Percentiles rank a stretch among this genome's conserved stretches.
Evolutionary conservation across 2,329 filamentous ascomycete genomes (phyloP).

Genomic region (Aspergillus sp.): DNA sequence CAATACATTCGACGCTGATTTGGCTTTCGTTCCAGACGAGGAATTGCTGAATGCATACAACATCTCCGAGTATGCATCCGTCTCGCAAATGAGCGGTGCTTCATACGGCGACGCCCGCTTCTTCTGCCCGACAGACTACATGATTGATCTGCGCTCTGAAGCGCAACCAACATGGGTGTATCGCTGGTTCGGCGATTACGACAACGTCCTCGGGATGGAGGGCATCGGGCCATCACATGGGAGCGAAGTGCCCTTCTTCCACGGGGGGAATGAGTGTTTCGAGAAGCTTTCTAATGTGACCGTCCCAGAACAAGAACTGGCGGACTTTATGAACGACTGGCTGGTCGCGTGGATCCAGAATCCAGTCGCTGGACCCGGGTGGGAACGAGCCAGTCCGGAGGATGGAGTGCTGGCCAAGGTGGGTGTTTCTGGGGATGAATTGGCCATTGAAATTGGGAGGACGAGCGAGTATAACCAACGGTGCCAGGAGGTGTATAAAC

Average conservation of each 20-base stretch:
- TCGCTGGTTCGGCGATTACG: conserved; percentile 19
- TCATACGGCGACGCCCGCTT: conserved; percentile 19
- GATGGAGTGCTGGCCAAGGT: conserved; percentile 14
- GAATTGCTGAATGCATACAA: conserved; percentile 13
- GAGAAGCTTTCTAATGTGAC: conserved; percentile 10
- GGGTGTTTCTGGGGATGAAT: conserved; percentile 14
- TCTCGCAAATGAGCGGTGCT: conserved; percentile 16
- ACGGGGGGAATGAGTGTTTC: conserved; percentile 19
- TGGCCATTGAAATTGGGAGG: conserved; percentile 8
- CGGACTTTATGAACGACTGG: conserved; percentile 16
- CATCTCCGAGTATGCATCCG: conserved; percentile 9
- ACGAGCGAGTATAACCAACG: conserved; percentile 16
- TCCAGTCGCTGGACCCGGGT: conserved; percentile 13
- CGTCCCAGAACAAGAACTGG: conserved; percentile 10
- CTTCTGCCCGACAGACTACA: conserved; percentile 15
- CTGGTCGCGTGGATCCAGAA: conserved; percentile 18
- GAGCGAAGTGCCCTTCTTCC: conserved; percentile 18
- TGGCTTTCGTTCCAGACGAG: conserved; percentile 11
- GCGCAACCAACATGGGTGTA: conserved; percentile 17
- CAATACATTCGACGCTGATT: conserved; percentile 15
- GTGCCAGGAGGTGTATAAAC: conserved; percentile 14
- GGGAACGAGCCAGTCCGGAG: conserved; percentile 8
- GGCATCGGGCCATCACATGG: conserved; percentile 14
- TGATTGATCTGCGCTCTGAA: conserved; percentile 13
- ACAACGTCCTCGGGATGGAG: conserved; percentile 10